Base-by-base conservation (phyloP, 1,139 yeast genomes). In the Suhomyces ambrosiae region DNA sequence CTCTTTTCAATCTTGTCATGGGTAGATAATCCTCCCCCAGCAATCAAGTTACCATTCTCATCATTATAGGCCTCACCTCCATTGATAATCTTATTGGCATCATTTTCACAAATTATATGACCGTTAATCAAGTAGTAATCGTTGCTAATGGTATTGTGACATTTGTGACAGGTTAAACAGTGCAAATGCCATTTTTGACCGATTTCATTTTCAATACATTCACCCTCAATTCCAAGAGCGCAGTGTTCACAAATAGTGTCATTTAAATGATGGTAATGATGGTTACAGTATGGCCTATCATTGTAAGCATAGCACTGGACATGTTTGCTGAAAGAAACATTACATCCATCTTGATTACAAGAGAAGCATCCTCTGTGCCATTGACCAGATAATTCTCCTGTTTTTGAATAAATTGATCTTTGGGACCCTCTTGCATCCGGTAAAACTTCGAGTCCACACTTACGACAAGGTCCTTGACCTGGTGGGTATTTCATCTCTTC, bases 341-440 rank as follows among this genome's bases (percentile, higher is more conserved):
- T 61, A 63, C 96, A 88, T n/a, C 65, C 56, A 2, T 50, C 50
- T 39, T 61, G 58, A 15, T 72, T 61, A 64, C 98, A 92, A 14
- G 69, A 65, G 66, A 92, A 90, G 58, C 98, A 92, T 11, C 71
- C 65, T 35, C 95, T 73, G 58, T 92, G 98, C 97, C 97, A 90
- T 60, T 89, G 94, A 0, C 98, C 98, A 1, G 90, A 76, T 28
- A 92, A 66, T 50, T 85, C 90, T 15, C 85, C 84, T 35, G 87
- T 88, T 47, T 79, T 81, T 9, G 96, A 87, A 58, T 80, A 84
- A n/a, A 92, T 63, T 0, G 76, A 56, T 45, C 61, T 65, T 27
- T 60, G 52, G 3, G 56, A 32, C 0, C 76, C 76, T 32, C 79
- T 43, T 74, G 76, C 65, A 68, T 78, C 29, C 68, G 82, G 34